Evolutionary conservation across 108 stramenopile species (phyloP), one percentile per base, ranked within the genome.

Genomic region (Cyclotella cryptica): DNA sequence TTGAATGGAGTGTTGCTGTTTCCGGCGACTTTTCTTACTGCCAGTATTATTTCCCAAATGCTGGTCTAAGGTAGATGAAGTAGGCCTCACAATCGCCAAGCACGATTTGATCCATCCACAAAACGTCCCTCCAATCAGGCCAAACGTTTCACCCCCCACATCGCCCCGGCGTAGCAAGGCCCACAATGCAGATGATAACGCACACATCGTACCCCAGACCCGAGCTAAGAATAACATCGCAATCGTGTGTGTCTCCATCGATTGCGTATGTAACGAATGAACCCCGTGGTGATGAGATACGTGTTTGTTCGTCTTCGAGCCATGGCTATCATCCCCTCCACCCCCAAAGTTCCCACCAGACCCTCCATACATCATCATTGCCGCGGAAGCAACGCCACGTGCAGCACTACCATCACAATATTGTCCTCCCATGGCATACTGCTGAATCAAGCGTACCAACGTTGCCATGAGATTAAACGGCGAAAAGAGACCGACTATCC

Each of bases 401-500:
- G 72, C 72, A n/a, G 79, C 79, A 60, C 72, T 73, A 0, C 24
- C 57, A 66, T 80, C 79, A 57, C 79, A 80, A 52, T 73, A 80
- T 63, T 80, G 79, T 29, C 79, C 79, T 12, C 71, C 79, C 79
- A 80, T 80, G 66, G 59, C 57, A 19, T 45, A 73, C 22, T 57
- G 35, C 53, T 73, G 71, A 43, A 80, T 53, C 28, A 60, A 60
- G 0, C 41, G 15, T 1, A 80, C 15, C 2, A 68, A 7, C 0
- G 6, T 29, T 21, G 46, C 49, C 47, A 39, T 10, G 3, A 73
- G 28, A 35, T 66, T 67, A 35, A 58, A 60, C 0, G 79, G 79
- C 18, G 72, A 80, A 9, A 64, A 22, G 11, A 68, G 5, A 12
- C 21, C 15, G 12, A 69, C 13, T 1, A 69, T 11, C 70, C 70